Base-by-base conservation (phyloP, 306 rosid species). In the Malus sylvestris region DNA sequence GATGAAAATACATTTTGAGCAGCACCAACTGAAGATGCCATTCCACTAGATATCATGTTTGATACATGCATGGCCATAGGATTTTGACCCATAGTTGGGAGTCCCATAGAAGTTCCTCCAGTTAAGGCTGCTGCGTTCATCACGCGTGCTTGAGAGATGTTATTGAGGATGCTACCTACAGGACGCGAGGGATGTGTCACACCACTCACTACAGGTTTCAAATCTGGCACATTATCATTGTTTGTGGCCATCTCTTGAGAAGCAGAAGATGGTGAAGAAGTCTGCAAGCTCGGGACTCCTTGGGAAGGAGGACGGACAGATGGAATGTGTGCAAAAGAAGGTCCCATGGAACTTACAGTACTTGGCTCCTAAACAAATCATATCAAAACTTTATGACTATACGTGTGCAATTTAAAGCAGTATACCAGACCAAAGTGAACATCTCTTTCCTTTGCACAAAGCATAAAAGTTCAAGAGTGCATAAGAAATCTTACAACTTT, bases 31-130 rank as follows among this genome's bases (percentile, higher is more conserved):
- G 99, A 89, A 81, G 97, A 92, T 65, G 95, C 77, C 97, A 89
- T 92, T 80, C 97, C 99, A 87, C 91, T 95, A 66, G 99, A 95
- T 84, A 95, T 95, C 99, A 95, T 92, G 80, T 81, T 96, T 77
- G 99, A 91, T 86, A 96, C 84, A 83, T 92, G 99, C 97, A 92
- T 83, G 73, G 91, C 95, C 82, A 95, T 92, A 46, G 95, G 92
- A 77, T 93, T 92, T 84, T 89, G 97, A 70, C 89, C 89, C 91
- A 91, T 89, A 63, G 89, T 68, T 30, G 83, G 90, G 67, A 87
- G 91, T 80, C 95, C 98, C 71, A 89, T 88, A 71, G 96, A 89
- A 71, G 87, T 80, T 85, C 93, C 97, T 69, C 91, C 97, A 68
- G 86, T 80, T 80, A 95, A 80, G 73, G 93, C 89, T 72, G 93